phyloP scores from a whole-genome alignment of 2,329 filamentous ascomycete genomes.

The Paracamarosporium sp. region DNA sequence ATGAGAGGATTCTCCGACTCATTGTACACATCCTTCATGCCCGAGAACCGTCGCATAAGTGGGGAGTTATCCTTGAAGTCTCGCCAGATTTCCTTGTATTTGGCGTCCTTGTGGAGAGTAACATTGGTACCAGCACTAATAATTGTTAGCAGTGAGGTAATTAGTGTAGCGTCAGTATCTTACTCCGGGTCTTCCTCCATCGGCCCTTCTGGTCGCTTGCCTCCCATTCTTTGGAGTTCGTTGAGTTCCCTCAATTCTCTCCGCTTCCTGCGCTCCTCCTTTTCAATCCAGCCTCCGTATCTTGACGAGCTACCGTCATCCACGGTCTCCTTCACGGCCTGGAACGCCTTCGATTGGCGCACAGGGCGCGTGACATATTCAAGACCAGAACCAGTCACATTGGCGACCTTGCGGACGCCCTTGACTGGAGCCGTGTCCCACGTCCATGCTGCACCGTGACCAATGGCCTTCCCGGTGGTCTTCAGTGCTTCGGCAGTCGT shows the following conservation, averaged over 20 bases:
- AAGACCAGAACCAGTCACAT: slow-evolving; percentile 82
- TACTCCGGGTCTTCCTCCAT: slow-evolving; percentile 88
- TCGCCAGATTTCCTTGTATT: slow-evolving; percentile 98
- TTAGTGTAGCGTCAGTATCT: slow-evolving; percentile 46
- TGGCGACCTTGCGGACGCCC: slow-evolving; percentile 85
- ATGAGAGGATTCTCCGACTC: slow-evolving; percentile 98
- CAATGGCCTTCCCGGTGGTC: slow-evolving; percentile 83
- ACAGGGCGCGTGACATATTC: slow-evolving; percentile 96
- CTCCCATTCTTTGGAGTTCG: slow-evolving; percentile 59
- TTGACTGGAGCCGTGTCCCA: slow-evolving; percentile 96
- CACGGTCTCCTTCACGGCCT: slow-evolving; percentile 91
- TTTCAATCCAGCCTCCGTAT: slow-evolving; percentile 96
- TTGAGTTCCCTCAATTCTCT: slow-evolving; percentile 75
- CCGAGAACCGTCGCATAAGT: slow-evolving; percentile 86
- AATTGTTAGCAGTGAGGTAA: slow-evolving; percentile 15
- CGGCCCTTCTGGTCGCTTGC: slow-evolving; percentile 58
- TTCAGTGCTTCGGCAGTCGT: slow-evolving; percentile 83
- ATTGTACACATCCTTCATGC: slow-evolving; percentile 84
- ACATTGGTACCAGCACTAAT: slow-evolving; percentile 88
- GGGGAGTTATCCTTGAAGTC: slow-evolving; percentile 92
- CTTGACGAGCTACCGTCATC: slow-evolving; percentile 95
- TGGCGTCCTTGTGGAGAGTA: slow-evolving; percentile 94
- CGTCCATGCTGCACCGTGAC: slow-evolving; percentile 92
- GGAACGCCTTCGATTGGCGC: slow-evolving; percentile 91
- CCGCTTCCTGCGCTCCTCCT: slow-evolving; percentile 85